Percentiles rank a stretch among this genome's conserved stretches.
Evolutionary conservation across 352 stramenopile genomes (phyloP).

Genomic region (Phytophthora cactorum): DNA sequence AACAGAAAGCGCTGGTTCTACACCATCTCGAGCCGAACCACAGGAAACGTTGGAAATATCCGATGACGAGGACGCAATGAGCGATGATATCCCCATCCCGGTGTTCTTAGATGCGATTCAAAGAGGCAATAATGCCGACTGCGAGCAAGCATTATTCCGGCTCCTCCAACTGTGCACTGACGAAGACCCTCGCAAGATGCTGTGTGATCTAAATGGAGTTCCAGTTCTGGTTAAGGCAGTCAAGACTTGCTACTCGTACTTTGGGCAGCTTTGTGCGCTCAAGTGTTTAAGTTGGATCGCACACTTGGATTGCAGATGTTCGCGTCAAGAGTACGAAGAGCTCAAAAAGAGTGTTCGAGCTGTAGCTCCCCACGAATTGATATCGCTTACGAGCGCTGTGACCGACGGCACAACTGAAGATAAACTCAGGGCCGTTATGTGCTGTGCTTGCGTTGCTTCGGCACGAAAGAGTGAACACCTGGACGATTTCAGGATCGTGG

Average conservation of each 20-base stretch:
- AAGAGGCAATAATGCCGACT: neutral
- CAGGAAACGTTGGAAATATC: neutral
- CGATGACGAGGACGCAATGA: neutral
- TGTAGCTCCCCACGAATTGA: constrained; percentile 1
- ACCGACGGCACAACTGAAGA: neutral
- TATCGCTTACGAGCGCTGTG: constrained; percentile 3
- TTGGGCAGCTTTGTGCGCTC: constrained; percentile 9
- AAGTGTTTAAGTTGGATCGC: constrained; percentile 9
- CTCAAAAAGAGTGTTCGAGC: constrained; percentile 6
- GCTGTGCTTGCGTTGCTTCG: constrained; percentile 1
- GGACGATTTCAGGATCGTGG: constrained; percentile 5
- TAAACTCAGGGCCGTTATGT: constrained; percentile 4
- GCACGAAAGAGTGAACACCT: constrained; percentile 4
- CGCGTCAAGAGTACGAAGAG: constrained; percentile 4
- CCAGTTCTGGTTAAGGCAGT: constrained; percentile 1
- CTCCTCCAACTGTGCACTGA: constrained; percentile 9
- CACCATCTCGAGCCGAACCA: neutral
- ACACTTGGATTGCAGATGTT: constrained; percentile 7
- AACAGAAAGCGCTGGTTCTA: neutral
- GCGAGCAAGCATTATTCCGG: constrained; percentile 1
- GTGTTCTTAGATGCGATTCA: constrained; percentile 4
- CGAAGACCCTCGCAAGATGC: neutral
- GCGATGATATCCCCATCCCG: neutral
- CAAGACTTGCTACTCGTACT: constrained; percentile 2
- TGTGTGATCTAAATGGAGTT: constrained; percentile 6